These are phyloP conservation scores for Rhodofomes roseus DNA, from an alignment of 1,284 basidiomycete genomes.

Conservation along the genomic window DNA sequence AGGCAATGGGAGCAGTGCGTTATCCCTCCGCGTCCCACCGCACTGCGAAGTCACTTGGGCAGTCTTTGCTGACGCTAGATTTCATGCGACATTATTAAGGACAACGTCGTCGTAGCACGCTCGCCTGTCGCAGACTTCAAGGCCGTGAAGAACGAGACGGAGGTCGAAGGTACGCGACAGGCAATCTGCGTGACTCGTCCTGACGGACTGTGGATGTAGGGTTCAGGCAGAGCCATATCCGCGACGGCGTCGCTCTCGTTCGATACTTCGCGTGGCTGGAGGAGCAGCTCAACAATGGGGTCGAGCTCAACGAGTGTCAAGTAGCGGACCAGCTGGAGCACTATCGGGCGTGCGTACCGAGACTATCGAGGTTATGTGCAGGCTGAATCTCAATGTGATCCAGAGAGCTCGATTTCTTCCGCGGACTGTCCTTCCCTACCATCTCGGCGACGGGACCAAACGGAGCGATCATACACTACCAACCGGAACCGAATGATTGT, in stretches of 20 bases:
- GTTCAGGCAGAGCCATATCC: conserved; percentile 85
- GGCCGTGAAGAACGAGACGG: conserved; percentile 84
- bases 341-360: conserved; percentile 71
- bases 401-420: conserved; percentile 76
- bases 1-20: conserved; percentile 66
- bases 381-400: too few species aligned
- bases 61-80: conserved; percentile 15
- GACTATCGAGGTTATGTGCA: not conserved
- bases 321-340: conserved; percentile 79
- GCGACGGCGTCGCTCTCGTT: conserved; percentile 86
- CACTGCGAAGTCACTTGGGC: conserved; percentile 6
- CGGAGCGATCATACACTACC: conserved; percentile 93
- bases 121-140: conserved; percentile 85
- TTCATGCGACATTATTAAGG: conserved; percentile 20
- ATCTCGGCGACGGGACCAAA: conserved; percentile 92
- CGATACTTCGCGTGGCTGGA: conserved; percentile 96
- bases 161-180: conserved; percentile 43
- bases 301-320: conserved; percentile 76
- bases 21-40: conserved; percentile 6
- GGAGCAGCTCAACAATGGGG: conserved; percentile 66
- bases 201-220: conserved; percentile 46
- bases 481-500: conserved; percentile 73
- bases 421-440: conserved; percentile 87
- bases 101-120: conserved; percentile 54
- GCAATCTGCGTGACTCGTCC: too few species aligned